Conservation (phyloP, 345 rosid species). For the Odontarrhena argentea region DNA sequence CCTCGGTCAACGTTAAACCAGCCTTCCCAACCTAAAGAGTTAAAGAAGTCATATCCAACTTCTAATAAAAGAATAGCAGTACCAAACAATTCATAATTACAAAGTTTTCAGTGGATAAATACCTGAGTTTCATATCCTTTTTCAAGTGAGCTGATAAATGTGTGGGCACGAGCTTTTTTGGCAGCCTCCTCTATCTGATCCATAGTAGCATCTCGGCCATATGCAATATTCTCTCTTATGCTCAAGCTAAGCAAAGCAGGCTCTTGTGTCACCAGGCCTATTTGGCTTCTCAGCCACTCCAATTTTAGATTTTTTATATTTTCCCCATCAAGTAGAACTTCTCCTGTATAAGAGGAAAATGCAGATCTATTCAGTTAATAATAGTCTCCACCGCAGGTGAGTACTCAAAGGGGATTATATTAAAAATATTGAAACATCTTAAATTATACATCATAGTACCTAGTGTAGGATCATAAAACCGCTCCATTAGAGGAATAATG, state of each 20-base stretch:
- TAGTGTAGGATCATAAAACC: constrained; percentile 98
- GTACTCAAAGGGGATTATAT: constrained; percentile 9
- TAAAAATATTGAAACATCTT: constrained; percentile 16
- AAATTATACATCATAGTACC: constrained; percentile 52
- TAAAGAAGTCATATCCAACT: constrained; percentile 26
- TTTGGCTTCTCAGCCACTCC: constrained; percentile 94
- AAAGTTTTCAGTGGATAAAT: constrained; percentile 21
- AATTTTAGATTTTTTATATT: constrained; percentile 85
- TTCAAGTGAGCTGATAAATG: constrained; percentile 89
- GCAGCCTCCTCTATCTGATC: constrained; percentile 99
- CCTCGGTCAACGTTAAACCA: constrained; percentile 85
- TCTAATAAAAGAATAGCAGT: constrained; percentile 12
- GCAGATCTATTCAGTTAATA: constrained; percentile 23
- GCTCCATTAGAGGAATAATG: constrained; percentile 98
- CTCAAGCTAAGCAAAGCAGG: constrained; percentile 95
- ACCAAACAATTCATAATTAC: constrained; percentile 16
- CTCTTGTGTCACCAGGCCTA: constrained; percentile 98
- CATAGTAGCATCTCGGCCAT: constrained; percentile 76
- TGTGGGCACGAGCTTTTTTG: constrained; percentile 94
- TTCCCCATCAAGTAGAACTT: constrained; percentile 97
- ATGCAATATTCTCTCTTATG: constrained; percentile 87
- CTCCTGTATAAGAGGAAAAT: constrained; percentile 66
- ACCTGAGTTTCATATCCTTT: constrained; percentile 97
- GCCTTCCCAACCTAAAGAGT: constrained; percentile 83
- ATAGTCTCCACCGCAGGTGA: constrained; percentile 30